These are phyloP conservation scores for Voacanga thouarsii DNA, from an alignment of 257 asterid genomes.

Conservation along the genomic window DNA sequence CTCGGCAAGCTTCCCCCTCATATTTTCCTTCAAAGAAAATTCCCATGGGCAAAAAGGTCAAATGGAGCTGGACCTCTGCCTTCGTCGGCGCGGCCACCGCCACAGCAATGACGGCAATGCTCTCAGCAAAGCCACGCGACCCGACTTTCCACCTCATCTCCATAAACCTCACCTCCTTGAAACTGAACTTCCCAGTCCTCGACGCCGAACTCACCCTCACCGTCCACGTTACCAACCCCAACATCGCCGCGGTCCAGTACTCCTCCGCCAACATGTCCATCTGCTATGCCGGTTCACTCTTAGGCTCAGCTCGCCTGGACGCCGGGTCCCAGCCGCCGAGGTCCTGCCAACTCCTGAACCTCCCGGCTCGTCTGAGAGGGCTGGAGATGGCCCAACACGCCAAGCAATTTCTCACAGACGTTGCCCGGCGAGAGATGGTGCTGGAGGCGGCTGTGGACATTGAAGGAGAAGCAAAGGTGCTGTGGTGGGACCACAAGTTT, in stretches of 20 bases:
- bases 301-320: slow-evolving; percentile 71
- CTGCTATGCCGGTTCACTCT: slow-evolving; percentile 67
- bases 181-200: slow-evolving; percentile 73
- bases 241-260: slow-evolving; percentile 65
- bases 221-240: slow-evolving; percentile 96
- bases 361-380: slow-evolving; percentile 84
- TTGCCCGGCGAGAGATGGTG: slow-evolving; percentile 82
- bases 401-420: slow-evolving; percentile 61
- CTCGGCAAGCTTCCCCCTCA: background rate
- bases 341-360: slow-evolving; percentile 82
- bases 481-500: slow-evolving; percentile 88
- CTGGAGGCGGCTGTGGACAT: slow-evolving; percentile 78
- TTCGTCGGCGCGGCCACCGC: slow-evolving; percentile 77
- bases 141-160: slow-evolving; percentile 84
- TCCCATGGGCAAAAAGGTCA: slow-evolving; percentile 28
- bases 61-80: slow-evolving; percentile 91
- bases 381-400: slow-evolving; percentile 66
- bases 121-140: slow-evolving; percentile 66
- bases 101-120: slow-evolving; percentile 32
- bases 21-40: background rate
- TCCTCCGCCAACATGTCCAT: slow-evolving; percentile 70
- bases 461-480: slow-evolving; percentile 69
- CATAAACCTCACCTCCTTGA: slow-evolving; percentile 77
- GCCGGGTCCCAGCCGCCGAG: slow-evolving; percentile 89
- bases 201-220: slow-evolving; percentile 78